phyloP scores from a whole-genome alignment of 1,139 yeast species.

The Hansenula sp. region DNA sequence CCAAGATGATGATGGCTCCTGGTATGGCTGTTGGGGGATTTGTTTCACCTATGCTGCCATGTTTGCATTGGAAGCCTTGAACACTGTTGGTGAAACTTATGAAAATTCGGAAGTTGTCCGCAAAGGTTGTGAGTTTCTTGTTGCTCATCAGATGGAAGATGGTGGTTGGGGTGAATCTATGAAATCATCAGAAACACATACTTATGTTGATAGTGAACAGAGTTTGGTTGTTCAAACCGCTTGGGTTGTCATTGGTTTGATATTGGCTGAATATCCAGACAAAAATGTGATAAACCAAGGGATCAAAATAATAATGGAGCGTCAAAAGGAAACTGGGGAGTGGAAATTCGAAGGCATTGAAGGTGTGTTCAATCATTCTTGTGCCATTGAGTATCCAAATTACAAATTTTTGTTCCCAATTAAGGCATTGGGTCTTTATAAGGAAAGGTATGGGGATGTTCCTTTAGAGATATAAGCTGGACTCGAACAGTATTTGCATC shows the following conservation, averaged over 20 bases:
- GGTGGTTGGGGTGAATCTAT: slow-evolving; percentile 98
- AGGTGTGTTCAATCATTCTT: slow-evolving; percentile 94
- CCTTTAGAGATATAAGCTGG: slow-evolving; percentile 1
- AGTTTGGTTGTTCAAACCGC: slow-evolving; percentile 88
- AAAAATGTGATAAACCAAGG: slow-evolving; percentile 59
- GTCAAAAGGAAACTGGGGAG: slow-evolving; percentile 77
- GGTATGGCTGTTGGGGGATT: slow-evolving; percentile 99
- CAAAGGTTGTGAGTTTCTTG: slow-evolving; percentile 82
- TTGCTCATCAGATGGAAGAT: slow-evolving; percentile 70
- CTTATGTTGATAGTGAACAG: slow-evolving; percentile 61
- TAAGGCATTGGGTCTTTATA: slow-evolving; percentile 84
- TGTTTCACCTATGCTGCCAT: slow-evolving; percentile 95
- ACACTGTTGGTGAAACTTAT: slow-evolving; percentile 64
- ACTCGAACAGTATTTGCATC: no score
- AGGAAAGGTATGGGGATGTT: slow-evolving; percentile 12
- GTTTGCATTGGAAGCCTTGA: slow-evolving; percentile 95
- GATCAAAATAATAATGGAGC: slow-evolving; percentile 54
- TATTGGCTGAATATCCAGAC: slow-evolving; percentile 81
- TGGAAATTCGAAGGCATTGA: slow-evolving; percentile 85
- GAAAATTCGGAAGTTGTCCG: slow-evolving; percentile 56
- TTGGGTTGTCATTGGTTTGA: slow-evolving; percentile 84
- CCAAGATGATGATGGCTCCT: slow-evolving; percentile 82
- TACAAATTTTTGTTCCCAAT: slow-evolving; percentile 88
- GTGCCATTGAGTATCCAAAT: slow-evolving; percentile 95
- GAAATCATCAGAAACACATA: slow-evolving; percentile 78